Conservation (phyloP, 1,284 basidiomycete genomes). For the Fomitopsis betulina region DNA sequence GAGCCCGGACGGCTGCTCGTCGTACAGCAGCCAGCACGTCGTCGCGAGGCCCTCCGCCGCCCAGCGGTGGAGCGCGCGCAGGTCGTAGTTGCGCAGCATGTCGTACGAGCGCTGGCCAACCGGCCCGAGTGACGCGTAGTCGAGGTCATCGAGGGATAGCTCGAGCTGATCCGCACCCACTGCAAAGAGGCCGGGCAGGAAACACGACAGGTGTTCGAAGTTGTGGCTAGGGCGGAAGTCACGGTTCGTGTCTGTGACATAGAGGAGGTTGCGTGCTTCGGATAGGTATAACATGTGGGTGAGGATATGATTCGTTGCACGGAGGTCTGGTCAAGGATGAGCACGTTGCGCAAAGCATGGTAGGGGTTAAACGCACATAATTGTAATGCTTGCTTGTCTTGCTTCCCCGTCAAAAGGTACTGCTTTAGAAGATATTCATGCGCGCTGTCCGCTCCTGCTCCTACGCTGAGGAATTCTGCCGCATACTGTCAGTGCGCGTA, state of each 20-base stretch:
- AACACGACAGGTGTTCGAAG: conserved; percentile 38
- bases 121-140: conserved; percentile 33
- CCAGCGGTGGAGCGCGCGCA: conserved; percentile 53
- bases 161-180: conserved; percentile 61
- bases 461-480: conserved; percentile 40
- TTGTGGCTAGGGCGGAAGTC: conserved; percentile 38
- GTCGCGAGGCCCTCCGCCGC: conserved; percentile 64
- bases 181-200: conserved; percentile 33
- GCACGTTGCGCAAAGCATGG: neutral
- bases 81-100: conserved; percentile 31
- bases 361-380: conserved; percentile 46
- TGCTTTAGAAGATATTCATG: conserved; percentile 77
- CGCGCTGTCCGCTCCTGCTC: conserved; percentile 63
- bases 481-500: neutral
- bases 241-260: conserved; percentile 54
- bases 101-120: conserved; percentile 19
- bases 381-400: conserved; percentile 53
- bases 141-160: conserved; percentile 48
- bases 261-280: conserved; percentile 60
- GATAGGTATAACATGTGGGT: conserved; percentile 63
- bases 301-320: conserved; percentile 55
- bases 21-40: conserved; percentile 63
- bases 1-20: conserved; percentile 56
- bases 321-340: conserved; percentile 45
- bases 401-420: conserved; percentile 57